These are phyloP conservation scores for Cercospora sp. DNA, from an alignment of 2,329 filamentous ascomycete species.

Conservation along the genomic window DNA sequence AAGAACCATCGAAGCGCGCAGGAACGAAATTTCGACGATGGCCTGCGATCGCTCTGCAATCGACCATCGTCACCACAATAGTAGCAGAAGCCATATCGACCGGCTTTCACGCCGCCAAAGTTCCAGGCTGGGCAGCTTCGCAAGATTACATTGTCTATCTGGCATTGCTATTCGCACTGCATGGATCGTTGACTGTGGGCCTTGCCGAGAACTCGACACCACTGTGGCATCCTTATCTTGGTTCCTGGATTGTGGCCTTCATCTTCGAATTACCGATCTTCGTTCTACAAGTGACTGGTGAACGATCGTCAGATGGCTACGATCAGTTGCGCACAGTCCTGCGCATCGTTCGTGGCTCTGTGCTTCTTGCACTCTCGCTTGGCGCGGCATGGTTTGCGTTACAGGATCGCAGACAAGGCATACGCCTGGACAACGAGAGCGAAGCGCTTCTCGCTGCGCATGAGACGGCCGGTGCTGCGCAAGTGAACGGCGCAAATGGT, in stretches of 20 bases:
- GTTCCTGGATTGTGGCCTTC: constrained; percentile 30
- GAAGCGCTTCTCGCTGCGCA: constrained; percentile 28
- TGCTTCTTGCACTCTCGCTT: constrained; percentile 21
- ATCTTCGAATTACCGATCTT: constrained; percentile 29
- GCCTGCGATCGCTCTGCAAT: constrained; percentile 24
- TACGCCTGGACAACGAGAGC: constrained; percentile 26
- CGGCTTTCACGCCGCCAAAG: constrained; percentile 22
- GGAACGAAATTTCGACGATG: constrained; percentile 22
- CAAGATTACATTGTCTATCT: constrained; percentile 33
- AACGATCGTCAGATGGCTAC: constrained; percentile 17
- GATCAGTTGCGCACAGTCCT: constrained; percentile 18
- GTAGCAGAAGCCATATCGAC: constrained; percentile 27
- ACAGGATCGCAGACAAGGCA: constrained; percentile 21
- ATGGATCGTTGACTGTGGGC: constrained; percentile 29
- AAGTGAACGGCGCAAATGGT: constrained; percentile 3
- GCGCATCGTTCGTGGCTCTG: constrained; percentile 21
- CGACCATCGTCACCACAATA: constrained; percentile 22
- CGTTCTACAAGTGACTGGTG: constrained; percentile 16
- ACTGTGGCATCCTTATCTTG: constrained; percentile 36
- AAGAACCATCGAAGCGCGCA: constrained; percentile 26
- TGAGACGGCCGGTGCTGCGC: neutral
- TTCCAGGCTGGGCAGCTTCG: constrained; percentile 19
- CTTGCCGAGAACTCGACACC: constrained; percentile 29
- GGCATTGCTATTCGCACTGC: constrained; percentile 23
- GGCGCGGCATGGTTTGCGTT: constrained; percentile 21